phyloP scores from a whole-genome alignment of 2,329 filamentous ascomycete genomes.

The Zymoseptoria pseudotritici region DNA sequence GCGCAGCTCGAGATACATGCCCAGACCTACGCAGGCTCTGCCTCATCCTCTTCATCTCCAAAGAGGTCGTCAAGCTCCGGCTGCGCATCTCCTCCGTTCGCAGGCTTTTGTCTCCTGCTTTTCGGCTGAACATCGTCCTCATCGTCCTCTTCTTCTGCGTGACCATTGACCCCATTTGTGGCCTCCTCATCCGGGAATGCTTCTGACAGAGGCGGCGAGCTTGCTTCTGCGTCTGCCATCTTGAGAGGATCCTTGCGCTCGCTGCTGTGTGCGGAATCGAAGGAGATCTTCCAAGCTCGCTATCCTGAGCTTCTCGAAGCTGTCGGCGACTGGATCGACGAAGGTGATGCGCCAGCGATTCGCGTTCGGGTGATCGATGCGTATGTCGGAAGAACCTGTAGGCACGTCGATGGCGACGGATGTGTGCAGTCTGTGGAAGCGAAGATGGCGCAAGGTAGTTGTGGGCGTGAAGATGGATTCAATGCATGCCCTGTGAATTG shows the following conservation, averaged over 20 bases:
- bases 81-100: constrained; percentile 18
- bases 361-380: background rate
- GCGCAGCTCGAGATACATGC: background rate
- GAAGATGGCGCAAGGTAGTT: background rate
- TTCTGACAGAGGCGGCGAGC: constrained; percentile 6
- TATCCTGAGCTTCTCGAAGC: background rate
- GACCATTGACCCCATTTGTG: constrained; percentile 11
- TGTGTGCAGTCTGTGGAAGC: background rate
- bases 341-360: background rate
- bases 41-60: constrained; percentile 35
- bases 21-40: constrained; percentile 21
- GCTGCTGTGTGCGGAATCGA: too few relatives aligned
- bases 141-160: constrained; percentile 11
- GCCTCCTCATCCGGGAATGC: constrained; percentile 16
- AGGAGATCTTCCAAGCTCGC: background rate
- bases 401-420: too few relatives aligned
- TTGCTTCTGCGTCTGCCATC: constrained; percentile 11
- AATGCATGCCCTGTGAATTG: background rate
- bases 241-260: constrained; percentile 21
- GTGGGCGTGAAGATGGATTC: background rate
- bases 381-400: background rate
- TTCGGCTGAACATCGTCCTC: constrained; percentile 17
- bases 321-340: background rate
- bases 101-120: constrained; percentile 13
- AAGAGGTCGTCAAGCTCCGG: constrained; percentile 36